These are phyloP conservation scores for Aspergillus fischeri DNA, from an alignment of 2,329 filamentous ascomycete species.

Conservation along the genomic window DNA sequence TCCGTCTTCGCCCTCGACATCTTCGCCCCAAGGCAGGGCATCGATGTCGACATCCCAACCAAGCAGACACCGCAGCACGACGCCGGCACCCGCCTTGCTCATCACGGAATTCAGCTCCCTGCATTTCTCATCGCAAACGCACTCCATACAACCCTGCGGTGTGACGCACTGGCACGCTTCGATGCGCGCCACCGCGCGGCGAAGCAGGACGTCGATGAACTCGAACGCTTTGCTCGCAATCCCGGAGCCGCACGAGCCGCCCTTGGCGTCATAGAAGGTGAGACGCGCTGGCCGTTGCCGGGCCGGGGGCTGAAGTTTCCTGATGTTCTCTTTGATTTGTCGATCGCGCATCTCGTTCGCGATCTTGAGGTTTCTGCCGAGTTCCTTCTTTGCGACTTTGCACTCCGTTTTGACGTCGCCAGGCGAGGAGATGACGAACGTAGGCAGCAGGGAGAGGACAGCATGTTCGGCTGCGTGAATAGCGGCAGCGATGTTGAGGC, in stretches of 20 bases:
- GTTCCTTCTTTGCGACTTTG: conserved; percentile 84
- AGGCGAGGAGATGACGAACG: conserved; percentile 83
- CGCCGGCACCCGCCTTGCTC: conserved; percentile 82
- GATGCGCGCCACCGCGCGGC: conserved; percentile 71
- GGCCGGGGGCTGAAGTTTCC: conserved; percentile 28
- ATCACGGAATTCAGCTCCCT: conserved; percentile 86
- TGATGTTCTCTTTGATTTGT: conserved; percentile 6
- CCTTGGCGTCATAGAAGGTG: conserved; percentile 94
- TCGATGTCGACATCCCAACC: conserved; percentile 77
- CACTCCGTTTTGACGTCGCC: conserved; percentile 94
- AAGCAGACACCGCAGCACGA: conserved; percentile 73
- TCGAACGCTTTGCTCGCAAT: conserved; percentile 93
- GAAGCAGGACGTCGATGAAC: conserved; percentile 74
- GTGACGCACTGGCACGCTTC: conserved; percentile 67
- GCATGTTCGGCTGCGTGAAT: conserved; percentile 96
- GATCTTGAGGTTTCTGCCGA: conserved; percentile 55
- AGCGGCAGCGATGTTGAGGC: conserved; percentile 77
- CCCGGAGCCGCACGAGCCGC: conserved; percentile 75
- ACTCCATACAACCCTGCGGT: conserved; percentile 77
- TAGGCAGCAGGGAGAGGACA: conserved; percentile 78
- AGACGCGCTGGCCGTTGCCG: conserved; percentile 82
- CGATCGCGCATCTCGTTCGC: conserved; percentile 18
- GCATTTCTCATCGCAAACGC: conserved; percentile 79
- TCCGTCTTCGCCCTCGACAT: conserved; percentile 71
- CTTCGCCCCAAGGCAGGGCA: conserved; percentile 77